Percentiles rank a stretch among this genome's conserved stretches.
phyloP scores from a whole-genome alignment of 1,284 basidiomycete genomes.

The Irpex rosettiformis region DNA sequence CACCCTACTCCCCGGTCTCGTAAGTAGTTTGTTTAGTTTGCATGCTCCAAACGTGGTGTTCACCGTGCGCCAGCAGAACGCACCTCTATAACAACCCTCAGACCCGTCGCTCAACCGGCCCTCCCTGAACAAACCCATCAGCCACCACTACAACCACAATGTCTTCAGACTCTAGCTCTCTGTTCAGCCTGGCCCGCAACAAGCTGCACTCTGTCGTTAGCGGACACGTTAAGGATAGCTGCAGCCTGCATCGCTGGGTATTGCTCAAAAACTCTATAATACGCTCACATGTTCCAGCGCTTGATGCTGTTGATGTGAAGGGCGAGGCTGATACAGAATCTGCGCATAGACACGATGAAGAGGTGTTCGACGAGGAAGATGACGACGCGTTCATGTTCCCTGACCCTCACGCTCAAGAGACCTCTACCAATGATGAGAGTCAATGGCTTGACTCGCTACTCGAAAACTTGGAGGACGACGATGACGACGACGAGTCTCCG shows the following conservation, averaged over 20 bases:
- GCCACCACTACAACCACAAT: conserved; percentile 29
- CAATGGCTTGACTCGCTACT: conserved; percentile 78
- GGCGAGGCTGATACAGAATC: conserved; percentile 35
- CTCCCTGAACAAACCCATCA: conserved; percentile 9
- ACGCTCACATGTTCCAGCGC: conserved; percentile 41
- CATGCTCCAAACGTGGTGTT: conserved; percentile 14
- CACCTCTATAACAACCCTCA: conserved; percentile 19
- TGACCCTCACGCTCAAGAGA: conserved; percentile 54
- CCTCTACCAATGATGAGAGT: conserved; percentile 54
- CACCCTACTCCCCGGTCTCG: conserved; percentile 19
- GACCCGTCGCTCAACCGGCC: conserved; percentile 32
- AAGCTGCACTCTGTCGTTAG: conserved; percentile 66
- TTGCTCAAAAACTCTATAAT: conserved; percentile 79
- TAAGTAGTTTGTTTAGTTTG: conserved; percentile 20
- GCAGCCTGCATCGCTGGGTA: conserved; percentile 81
- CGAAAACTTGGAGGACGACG: conserved; percentile 66
- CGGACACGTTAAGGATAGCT: conserved; percentile 51
- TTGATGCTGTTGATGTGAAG: conserved; percentile 25
- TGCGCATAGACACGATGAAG: conserved; percentile 41
- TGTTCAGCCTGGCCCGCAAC: conserved; percentile 64
- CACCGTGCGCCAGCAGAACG: conserved; percentile 21
- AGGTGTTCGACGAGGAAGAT: conserved; percentile 42
- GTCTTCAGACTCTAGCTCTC: conserved; percentile 38
- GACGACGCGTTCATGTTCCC: conserved; percentile 73
- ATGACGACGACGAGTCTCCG: conserved; percentile 47